Evolutionary conservation across 768 basidiomycete species (phyloP).

Genomic region (Piloderma croceum): DNA sequence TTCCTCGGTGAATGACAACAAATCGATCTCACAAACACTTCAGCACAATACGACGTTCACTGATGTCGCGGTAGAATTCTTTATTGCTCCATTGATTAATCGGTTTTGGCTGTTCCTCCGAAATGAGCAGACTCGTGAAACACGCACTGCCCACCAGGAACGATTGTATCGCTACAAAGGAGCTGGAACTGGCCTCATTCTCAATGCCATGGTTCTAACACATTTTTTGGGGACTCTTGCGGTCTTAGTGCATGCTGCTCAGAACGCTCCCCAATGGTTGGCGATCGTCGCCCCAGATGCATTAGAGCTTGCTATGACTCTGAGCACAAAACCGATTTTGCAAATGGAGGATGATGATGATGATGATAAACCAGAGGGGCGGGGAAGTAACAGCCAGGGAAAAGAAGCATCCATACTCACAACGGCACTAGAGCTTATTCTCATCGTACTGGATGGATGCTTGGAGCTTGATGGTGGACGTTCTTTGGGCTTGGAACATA

Average conservation of each 20-base stretch:
- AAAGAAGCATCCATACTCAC: conserved; percentile 73
- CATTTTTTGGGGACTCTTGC: conserved; percentile 72
- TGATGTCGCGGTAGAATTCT: conserved; percentile 78
- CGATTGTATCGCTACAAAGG: conserved; percentile 57
- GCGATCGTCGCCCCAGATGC: conserved; percentile 75
- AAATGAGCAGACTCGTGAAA: conserved; percentile 74
- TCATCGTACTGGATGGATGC: conserved; percentile 71
- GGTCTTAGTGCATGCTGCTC: conserved; percentile 76
- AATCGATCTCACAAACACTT: conserved; percentile 6
- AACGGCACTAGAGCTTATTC: conserved; percentile 68
- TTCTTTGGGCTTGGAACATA: conserved; percentile 69
- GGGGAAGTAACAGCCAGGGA: too few species aligned
- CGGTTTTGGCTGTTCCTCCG: conserved; percentile 94
- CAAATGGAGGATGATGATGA: conserved; percentile 29
- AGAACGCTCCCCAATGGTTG: conserved; percentile 77
- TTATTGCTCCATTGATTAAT: conserved; percentile 85
- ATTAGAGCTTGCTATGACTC: conserved; percentile 75
- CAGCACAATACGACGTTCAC: conserved; percentile 48
- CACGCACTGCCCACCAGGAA: conserved; percentile 54
- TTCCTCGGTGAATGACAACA: conserved; percentile 14
- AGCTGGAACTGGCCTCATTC: conserved; percentile 76
- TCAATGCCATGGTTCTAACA: conserved; percentile 71
- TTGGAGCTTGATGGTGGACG: conserved; percentile 74
- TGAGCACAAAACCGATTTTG: conserved; percentile 65
- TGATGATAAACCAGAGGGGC: conserved; percentile 13